Base-by-base conservation (phyloP, 371 early-diverging fungal species). In the Saksenaea oblongispora region DNA sequence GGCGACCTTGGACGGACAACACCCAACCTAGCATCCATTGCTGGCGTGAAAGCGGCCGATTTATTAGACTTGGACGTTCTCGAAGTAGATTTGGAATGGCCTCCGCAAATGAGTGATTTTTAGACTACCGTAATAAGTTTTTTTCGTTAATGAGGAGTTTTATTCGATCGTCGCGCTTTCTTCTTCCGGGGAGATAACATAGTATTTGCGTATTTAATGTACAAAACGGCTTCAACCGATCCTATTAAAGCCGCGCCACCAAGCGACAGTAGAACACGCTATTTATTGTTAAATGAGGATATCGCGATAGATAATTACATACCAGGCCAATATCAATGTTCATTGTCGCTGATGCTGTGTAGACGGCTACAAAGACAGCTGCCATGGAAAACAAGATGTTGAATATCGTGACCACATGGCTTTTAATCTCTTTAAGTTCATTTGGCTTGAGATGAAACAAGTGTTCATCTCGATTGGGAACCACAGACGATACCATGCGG, bases 1-100 rank as follows among this genome's bases (percentile, higher is more conserved):
- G 95, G 98, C 13, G 99, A 99, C 78, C 74, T 93, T 11, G 98
- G 98, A 2, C 82, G 99, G 37, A 98, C 98, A 4, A 63, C 62
- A 14, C 99, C 99, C 26, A 93, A 89, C 58, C 67, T 98, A 31
- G 84, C 86, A 10, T 79, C 82, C 11, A 69, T 97, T 42, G 72
- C 91, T 34, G 83, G 80, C 39, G 76, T 82, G 53, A 61, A 74
- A 41, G 83, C 80, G 17, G 95, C 95, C 7, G 92, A 91, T 69
- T 85, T 97, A 13, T 70, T 95, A 47, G 93, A 90, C 57, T 74
- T 99, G 66, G 96, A 97, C 76, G 95, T 96, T 13, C 63, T 89
- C 54, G 79, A 89, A 31, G 91, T 95, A 0, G 90, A 93, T 57
- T 72, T 93, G 27, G 87, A 82, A 36, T 93, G 92, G 87, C 93